Base-by-base conservation (phyloP, 2,329 filamentous ascomycete genomes). In the Acephala macrosclerotiorum region DNA sequence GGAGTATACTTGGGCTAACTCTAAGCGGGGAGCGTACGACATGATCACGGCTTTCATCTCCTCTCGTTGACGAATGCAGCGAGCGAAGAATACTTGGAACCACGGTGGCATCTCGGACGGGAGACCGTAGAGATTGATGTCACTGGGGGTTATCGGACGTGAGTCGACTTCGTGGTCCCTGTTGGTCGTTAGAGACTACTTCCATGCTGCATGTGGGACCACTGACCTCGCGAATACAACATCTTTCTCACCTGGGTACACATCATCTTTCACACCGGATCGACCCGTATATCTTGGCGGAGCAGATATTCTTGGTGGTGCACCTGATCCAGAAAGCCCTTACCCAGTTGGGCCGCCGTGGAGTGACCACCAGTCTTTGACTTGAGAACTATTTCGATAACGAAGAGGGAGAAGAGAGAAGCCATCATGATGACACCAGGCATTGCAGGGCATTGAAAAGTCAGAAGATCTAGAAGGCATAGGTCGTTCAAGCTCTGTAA, bases 401-500 rank as follows among this genome's bases (percentile, higher is more conserved):
- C 68, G 0, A 80, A 79, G n/a, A 83, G 79, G 14, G 81, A 69
- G 56, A 83, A 82, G 9, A 83, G 78, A 1, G 79, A 77, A 0
- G 73, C 75, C 60, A 83, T 75, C 18, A 81, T 79, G 64, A 83
- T 82, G n/a, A 81, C 79, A 6, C 81, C 81, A 0, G 81, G 79
- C 77, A 83, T 82, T 7, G 81, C 79, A 9, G 80, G 79, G 67
- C 82, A 83, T 57, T 80, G 76, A 1, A 77, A 72, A 35, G 77
- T 82, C 79, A 81, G 82, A 70, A 83, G 82, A 26, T 72, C 66
- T 0, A 80, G 78, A 25, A 83, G 74, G 73, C 90, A 92, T 51
- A 89, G 89, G 68, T 91, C 86, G 70, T 85, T 90, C 22, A 91
- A 80, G 47, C 88, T 89, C 65, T 83, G 77, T 72, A 92, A 92